A percentile compares a stretch with the other conserved stretches of the same genome.
Conservation (phyloP, 768 basidiomycete genomes). For the Phylloporus rhodoxanthus region DNA sequence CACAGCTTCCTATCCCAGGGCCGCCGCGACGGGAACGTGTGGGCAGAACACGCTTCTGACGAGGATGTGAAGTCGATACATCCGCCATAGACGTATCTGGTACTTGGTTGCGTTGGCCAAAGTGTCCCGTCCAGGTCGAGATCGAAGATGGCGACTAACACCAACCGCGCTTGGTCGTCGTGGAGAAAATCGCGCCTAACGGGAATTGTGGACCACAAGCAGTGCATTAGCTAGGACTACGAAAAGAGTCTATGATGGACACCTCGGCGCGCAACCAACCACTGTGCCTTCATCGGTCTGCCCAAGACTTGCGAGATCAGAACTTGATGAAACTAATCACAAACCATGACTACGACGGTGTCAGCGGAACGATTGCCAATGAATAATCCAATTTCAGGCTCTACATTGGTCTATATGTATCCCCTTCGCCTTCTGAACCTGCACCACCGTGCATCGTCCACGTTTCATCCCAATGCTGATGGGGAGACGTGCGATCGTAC, state of each 20-base stretch:
- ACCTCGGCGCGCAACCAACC: no score
- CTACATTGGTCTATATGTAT: conserved; percentile 26
- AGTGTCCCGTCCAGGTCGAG: conserved; percentile 2
- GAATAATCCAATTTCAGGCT: neutral
- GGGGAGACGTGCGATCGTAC: conserved; percentile 8
- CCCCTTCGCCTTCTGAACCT: conserved; percentile 20
- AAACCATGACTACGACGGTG: no score
- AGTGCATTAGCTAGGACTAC: neutral
- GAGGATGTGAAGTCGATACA: conserved; percentile 35
- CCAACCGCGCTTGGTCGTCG: neutral
- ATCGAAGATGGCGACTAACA: neutral
- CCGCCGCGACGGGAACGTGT: conserved; percentile 76
- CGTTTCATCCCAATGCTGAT: conserved; percentile 32
- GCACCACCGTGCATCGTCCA: conserved; percentile 34
- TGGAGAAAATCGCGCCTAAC: neutral
- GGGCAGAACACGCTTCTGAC: conserved; percentile 76
- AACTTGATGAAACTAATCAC: no score
- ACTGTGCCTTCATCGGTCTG: no score
- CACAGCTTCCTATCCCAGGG: conserved; percentile 72
- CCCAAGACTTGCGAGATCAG: no score
- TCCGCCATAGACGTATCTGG: conserved; percentile 28
- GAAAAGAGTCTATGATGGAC: neutral
- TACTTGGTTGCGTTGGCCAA: conserved; percentile 11
- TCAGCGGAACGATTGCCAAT: conserved; percentile 9
- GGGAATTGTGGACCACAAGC: neutral